phyloP scores from a whole-genome alignment of 2,329 filamentous ascomycete genomes.

The Talaromyces sp. region DNA sequence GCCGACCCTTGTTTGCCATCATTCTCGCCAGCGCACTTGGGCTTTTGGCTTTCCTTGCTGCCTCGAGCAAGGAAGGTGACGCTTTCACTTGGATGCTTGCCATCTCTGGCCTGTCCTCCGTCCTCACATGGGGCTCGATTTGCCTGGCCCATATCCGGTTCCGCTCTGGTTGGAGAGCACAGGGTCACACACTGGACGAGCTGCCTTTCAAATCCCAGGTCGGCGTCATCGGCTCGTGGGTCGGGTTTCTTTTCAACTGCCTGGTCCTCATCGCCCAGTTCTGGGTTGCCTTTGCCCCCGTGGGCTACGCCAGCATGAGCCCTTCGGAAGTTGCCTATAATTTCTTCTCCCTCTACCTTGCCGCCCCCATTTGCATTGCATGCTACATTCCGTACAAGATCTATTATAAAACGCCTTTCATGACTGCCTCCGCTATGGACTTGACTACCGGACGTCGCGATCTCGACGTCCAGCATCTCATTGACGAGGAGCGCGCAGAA shows the following conservation, averaged over 20 bases:
- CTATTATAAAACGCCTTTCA: conserved; percentile 61
- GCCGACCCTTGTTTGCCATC: conserved; percentile 73
- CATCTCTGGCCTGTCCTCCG: conserved; percentile 64
- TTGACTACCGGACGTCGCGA: conserved; percentile 78
- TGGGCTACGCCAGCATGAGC: conserved; percentile 49
- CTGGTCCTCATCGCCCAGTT: conserved; percentile 78
- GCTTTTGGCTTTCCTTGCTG: conserved; percentile 71
- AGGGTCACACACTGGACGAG: conserved; percentile 66
- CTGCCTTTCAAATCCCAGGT: conserved; percentile 76
- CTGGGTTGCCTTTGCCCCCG: conserved; percentile 77
- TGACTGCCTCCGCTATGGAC: conserved; percentile 72
- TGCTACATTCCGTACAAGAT: conserved; percentile 72
- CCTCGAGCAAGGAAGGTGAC: conserved; percentile 51
- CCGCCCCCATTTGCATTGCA: conserved; percentile 49
- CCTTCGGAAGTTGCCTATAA: conserved; percentile 47
- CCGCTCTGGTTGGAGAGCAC: conserved; percentile 67
- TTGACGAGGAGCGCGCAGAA: conserved; percentile 76
- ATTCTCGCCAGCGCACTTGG: conserved; percentile 61
- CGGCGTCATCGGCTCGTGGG: conserved; percentile 71
- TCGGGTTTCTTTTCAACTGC: conserved; percentile 70
- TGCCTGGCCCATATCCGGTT: conserved; percentile 91
- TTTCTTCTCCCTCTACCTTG: conserved; percentile 63
- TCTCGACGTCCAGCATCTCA: conserved; percentile 70
- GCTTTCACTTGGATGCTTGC: conserved; percentile 77
- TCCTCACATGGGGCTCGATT: conserved; percentile 77